Evolutionary conservation across 176 grass and related monocot species (phyloP).

Genomic region (Alopecurus myosuroides): DNA sequence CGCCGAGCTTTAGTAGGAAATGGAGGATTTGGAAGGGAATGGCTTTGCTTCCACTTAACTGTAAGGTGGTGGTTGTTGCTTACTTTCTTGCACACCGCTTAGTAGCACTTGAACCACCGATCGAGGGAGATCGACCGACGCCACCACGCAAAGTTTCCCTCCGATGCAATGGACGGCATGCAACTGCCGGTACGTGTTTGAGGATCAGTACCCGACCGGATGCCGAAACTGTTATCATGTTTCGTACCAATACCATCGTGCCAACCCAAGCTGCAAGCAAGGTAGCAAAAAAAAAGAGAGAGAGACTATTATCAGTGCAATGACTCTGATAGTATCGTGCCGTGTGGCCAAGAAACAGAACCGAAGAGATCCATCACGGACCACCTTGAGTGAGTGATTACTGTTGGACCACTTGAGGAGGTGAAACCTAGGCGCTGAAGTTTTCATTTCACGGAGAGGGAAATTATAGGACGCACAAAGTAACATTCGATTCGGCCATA

Average conservation of each 20-base stretch:
- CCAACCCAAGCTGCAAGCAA: background rate
- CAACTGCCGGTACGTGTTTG: conserved; percentile 4
- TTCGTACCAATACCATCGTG: background rate
- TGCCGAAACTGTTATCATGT: background rate
- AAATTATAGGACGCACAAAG: background rate
- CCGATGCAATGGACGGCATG: background rate
- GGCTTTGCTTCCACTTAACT: conserved; percentile 30
- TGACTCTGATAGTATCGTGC: background rate
- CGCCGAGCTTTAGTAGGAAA: background rate
- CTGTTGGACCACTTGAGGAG: conserved; percentile 14
- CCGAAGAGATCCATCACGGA: background rate
- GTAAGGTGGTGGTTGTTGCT: conserved; percentile 19
- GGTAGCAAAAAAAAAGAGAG: background rate
- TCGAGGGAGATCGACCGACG: background rate
- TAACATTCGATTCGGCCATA: background rate
- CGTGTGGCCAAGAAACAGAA: background rate
- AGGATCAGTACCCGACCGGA: background rate
- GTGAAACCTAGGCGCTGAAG: background rate
- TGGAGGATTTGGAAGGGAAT: background rate
- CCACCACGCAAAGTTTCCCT: background rate
- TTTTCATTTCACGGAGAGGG: background rate
- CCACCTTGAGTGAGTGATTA: background rate
- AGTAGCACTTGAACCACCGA: conserved; percentile 29
- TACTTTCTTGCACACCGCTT: conserved; percentile 13
- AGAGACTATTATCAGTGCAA: background rate